Evolutionary conservation across 106 monocot species (phyloP).

Genomic region (Phalaenopsis aphrodite): DNA sequence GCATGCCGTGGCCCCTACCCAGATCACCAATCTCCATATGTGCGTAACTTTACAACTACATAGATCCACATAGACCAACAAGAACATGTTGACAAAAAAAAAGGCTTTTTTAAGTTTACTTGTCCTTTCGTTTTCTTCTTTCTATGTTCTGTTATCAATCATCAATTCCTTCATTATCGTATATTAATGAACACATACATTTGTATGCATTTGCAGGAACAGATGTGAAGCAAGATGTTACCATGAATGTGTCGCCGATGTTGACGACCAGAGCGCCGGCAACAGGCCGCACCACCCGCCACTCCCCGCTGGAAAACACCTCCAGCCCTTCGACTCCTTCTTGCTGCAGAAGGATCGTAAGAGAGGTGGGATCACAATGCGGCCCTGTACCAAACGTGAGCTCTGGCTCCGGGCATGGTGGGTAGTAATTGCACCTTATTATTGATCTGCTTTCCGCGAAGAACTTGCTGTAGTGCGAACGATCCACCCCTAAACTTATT

Average conservation of each 20-base stretch:
- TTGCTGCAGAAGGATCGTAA: slow-evolving; percentile 51
- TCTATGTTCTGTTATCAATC: too few relatives aligned
- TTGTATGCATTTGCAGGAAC: not conserved
- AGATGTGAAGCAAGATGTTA: slow-evolving; percentile 2
- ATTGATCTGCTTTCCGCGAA: slow-evolving; percentile 58
- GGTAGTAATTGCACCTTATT: slow-evolving; percentile 69
- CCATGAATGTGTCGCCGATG: slow-evolving; percentile 82
- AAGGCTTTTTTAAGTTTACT: too few relatives aligned
- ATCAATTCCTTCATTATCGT: not conserved
- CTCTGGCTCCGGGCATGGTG: slow-evolving; percentile 62
- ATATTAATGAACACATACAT: not conserved
- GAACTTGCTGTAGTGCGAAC: slow-evolving; percentile 52
- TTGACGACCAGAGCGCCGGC: slow-evolving; percentile 50
- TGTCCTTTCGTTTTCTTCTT: too few relatives aligned
- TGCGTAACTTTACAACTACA: not conserved
- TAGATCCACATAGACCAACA: not conserved
- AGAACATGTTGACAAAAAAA: not conserved
- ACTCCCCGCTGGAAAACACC: slow-evolving; percentile 32
- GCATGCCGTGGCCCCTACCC: slow-evolving; percentile 3
- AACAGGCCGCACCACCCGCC: slow-evolving; percentile 38
- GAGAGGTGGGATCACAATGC: slow-evolving; percentile 52
- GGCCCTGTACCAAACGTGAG: slow-evolving; percentile 64
- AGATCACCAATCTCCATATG: slow-evolving; percentile 12
- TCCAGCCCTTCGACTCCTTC: slow-evolving; percentile 53
- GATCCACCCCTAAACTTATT: slow-evolving; percentile 55